Base-by-base conservation (phyloP, 2,329 filamentous ascomycete genomes). In the Fusarium sp. region DNA sequence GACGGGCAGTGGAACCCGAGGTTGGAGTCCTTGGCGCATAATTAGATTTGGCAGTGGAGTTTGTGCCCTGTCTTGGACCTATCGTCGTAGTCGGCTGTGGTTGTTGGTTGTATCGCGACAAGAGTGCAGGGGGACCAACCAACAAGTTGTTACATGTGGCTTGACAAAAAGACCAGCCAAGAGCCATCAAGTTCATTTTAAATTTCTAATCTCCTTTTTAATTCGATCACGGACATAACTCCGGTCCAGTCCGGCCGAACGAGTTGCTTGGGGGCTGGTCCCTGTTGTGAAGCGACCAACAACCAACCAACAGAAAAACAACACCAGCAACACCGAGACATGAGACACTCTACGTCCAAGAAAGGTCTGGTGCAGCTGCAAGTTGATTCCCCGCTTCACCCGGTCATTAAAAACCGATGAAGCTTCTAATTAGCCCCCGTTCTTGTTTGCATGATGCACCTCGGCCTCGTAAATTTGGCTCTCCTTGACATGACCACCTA, bases 1-100 rank as follows among this genome's bases (percentile, higher is more conserved):
- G 60, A 27, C 69, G 63, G 8, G 72, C 24, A 22, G n/a, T 24
- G 31, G 52, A 57, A 6, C 31, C 52, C n/a, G 52, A 57, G 31
- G 52, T 57, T 16, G 52, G 47, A 31, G 24, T 8, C 2, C 18
- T 52, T 52, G 47, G 18, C 10, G 34, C 29, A 10, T 57, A 31
- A 34, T 7, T 34, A 10, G 14, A 34, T 57, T 57, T 34, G 10
- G 10, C 6, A 6, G 47, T 31, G 47, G 47, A 52, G 47, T 52
- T 31, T 9, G 24, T 34, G 50, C 50, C 50, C 50, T 20, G 29
- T 54, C 18, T 2, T 54, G 50, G 27, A 22, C 50, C 50, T 56
- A 56, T 56, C n/a, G 29, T 14, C 11, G n/a, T 56, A 34, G 50
- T 31, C 11, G 8, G 4, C 13, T n/a, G 2, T 29, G n/a, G 29